A percentile compares a stretch with the other conserved stretches of the same genome.
phyloP scores from a whole-genome alignment of 2,329 filamentous ascomycete genomes.

The Emericellopsis atlantica region DNA sequence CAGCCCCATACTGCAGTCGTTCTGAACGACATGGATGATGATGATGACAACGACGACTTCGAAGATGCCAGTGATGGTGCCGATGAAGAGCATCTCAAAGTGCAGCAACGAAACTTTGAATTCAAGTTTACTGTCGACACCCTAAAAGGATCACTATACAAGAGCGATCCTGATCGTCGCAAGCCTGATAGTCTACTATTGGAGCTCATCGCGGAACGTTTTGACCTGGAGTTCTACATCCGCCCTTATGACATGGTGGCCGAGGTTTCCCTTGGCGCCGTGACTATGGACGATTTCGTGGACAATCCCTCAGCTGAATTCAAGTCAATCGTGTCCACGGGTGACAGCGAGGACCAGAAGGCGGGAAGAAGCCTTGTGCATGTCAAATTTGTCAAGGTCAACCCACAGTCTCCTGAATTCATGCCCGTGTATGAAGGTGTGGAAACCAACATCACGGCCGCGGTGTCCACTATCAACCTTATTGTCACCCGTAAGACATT shows the following conservation, averaged over 20 bases:
- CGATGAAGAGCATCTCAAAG: conserved; percentile 46
- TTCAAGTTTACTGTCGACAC: conserved; percentile 95
- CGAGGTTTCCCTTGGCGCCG: conserved; percentile 73
- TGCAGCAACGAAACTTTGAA: conserved; percentile 87
- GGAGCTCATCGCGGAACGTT: conserved; percentile 81
- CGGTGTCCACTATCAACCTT: conserved; percentile 89
- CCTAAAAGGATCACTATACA: conserved; percentile 83
- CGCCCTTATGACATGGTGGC: conserved; percentile 87
- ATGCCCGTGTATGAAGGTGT: conserved; percentile 84
- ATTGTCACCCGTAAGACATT: conserved; percentile 89
- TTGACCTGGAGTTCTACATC: conserved; percentile 78
- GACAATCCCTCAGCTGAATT: conserved; percentile 82
- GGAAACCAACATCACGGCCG: conserved; percentile 82
- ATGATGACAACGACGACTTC: conserved; percentile 47
- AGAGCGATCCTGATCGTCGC: conserved; percentile 66
- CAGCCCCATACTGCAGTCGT: conserved; percentile 65
- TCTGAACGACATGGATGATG: conserved; percentile 62
- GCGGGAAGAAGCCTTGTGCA: conserved; percentile 73
- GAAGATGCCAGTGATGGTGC: conserved; percentile 52
- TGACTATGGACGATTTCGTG: conserved; percentile 90
- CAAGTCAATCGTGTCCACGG: conserved; percentile 92
- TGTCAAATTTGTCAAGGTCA: conserved; percentile 83
- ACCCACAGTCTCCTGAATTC: conserved; percentile 84
- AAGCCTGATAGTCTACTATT: conserved; percentile 74
- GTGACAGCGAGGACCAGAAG: conserved; percentile 56